Percentiles rank a stretch among this genome's conserved stretches.
Conservation (phyloP, 305 asterid genomes). For the Withania somnifera region DNA sequence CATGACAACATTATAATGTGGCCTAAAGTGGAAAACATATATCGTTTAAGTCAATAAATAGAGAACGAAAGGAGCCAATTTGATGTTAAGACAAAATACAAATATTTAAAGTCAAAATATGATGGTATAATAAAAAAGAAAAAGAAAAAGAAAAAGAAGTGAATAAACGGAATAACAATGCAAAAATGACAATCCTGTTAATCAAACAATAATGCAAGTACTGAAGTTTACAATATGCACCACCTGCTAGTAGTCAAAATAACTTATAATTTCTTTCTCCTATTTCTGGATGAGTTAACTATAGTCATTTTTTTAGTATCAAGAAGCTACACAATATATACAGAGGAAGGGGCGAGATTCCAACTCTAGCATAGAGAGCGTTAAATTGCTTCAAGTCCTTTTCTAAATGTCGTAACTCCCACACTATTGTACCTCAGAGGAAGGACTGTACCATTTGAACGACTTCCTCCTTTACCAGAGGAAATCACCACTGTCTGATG, state of each 20-base stretch:
- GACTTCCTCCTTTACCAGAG: not conserved
- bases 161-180: not conserved
- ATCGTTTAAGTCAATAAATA: not conserved
- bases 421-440: not conserved
- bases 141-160: not conserved
- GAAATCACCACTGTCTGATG: not conserved
- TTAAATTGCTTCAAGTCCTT: not conserved
- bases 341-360: not conserved
- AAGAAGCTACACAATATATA: not conserved
- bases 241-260: not conserved
- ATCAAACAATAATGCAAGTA: not conserved
- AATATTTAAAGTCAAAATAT: not conserved
- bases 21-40: slow-evolving; percentile 34
- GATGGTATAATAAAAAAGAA: not conserved
- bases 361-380: not conserved
- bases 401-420: not conserved
- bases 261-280: not conserved
- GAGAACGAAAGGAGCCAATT: not conserved
- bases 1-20: slow-evolving; percentile 72
- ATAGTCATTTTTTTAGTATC: not conserved
- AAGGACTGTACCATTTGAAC: not conserved
- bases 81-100: not conserved
- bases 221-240: not conserved
- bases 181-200: not conserved
- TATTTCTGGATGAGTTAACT: not conserved